Conservation (phyloP, 2,329 filamentous ascomycete species). For the Thielaviopsis cerberus region DNA sequence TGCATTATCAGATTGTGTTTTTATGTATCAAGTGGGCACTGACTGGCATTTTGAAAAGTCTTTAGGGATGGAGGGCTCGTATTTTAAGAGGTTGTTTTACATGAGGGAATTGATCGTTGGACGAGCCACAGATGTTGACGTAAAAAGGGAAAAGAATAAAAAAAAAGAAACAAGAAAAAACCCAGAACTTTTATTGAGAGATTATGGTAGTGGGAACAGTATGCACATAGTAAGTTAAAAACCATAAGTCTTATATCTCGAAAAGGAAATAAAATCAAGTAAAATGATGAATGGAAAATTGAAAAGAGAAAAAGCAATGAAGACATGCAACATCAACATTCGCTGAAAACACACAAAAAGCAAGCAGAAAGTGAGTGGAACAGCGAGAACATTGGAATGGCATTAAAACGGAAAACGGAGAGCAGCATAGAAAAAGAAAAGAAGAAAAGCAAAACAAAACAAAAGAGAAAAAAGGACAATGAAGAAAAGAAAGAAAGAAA, state of each 20-base stretch:
- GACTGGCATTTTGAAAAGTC: neutral
- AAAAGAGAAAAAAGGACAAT: slow-evolving; percentile 1
- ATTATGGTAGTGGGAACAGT: neutral
- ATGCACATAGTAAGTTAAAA: no score
- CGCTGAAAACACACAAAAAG: no score
- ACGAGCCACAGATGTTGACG: neutral
- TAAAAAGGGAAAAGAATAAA: slow-evolving; percentile 1
- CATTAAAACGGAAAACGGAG: no score
- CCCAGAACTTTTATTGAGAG: neutral
- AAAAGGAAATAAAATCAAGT: slow-evolving; percentile 2
- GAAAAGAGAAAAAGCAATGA: slow-evolving; percentile 1
- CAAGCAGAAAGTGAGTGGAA: no score
- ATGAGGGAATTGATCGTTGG: neutral
- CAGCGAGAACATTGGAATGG: no score
- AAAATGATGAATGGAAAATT: neutral
- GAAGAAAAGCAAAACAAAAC: slow-evolving; percentile 1
- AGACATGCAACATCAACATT: no score
- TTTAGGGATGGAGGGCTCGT: neutral
- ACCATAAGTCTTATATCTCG: no score
- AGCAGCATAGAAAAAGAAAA: no score
- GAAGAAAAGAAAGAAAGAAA: slow-evolving; percentile 6
- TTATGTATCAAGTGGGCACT: neutral
- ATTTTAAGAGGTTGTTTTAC: neutral
- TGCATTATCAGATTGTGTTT: neutral
- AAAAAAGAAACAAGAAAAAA: neutral